Conservation (phyloP, 768 basidiomycete species). For the Kwoniella sp. region DNA sequence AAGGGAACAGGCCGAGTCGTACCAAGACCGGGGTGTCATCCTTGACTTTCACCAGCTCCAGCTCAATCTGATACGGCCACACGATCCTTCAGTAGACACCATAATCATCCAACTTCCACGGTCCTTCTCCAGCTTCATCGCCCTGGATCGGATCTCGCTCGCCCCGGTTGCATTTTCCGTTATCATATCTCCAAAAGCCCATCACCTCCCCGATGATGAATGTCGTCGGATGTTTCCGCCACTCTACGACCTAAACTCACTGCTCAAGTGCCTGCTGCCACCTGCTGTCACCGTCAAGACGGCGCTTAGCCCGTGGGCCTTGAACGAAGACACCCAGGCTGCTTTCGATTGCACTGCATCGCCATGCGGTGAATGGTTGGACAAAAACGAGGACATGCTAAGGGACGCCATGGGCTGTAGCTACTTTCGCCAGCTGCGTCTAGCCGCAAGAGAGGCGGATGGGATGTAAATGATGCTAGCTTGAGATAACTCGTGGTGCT, state of each 20-base stretch:
- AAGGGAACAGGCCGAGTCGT: no score
- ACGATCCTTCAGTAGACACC: not conserved
- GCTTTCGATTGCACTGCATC: not conserved
- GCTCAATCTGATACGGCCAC: no score
- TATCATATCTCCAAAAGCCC: no score
- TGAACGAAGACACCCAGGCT: not conserved
- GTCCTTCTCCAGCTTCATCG: not conserved
- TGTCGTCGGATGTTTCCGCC: not conserved
- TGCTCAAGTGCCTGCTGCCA: slow-evolving; percentile 11
- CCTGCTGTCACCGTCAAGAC: slow-evolving; percentile 1
- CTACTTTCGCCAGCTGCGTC: slow-evolving; percentile 7
- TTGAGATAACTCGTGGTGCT: no score
- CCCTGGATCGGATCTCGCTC: not conserved
- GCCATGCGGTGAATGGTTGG: not conserved
- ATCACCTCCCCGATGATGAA: not conserved
- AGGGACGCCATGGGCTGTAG: slow-evolving; percentile 9
- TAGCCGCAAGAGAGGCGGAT: no score
- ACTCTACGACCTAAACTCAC: slow-evolving; percentile 2
- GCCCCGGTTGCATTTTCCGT: no score
- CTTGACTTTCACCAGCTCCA: no score
- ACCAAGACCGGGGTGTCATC: no score
- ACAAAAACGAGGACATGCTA: slow-evolving; percentile 13
- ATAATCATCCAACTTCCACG: slow-evolving; percentile 8
- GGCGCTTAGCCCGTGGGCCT: not conserved
- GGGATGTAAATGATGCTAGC: no score